Evolutionary conservation across 345 rosid species (phyloP).

Genomic region (Citrus reticulata): DNA sequence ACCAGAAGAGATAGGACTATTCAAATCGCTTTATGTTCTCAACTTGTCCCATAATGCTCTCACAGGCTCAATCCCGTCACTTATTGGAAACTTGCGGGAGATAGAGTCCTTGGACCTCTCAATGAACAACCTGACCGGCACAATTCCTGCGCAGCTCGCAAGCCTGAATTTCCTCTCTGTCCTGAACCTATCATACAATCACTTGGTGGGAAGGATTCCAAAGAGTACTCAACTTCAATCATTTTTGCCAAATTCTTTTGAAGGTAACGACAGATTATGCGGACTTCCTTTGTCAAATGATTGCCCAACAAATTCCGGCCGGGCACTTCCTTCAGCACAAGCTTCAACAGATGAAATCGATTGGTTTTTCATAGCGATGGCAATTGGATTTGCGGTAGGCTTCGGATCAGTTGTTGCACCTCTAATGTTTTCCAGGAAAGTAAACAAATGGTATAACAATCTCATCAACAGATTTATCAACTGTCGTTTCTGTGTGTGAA

Average conservation of each 20-base stretch:
- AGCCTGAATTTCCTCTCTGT: slow-evolving; percentile 21
- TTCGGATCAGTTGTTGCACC: slow-evolving; percentile 41
- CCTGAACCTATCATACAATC: slow-evolving; percentile 36
- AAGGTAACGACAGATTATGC: neutral
- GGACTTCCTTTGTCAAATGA: neutral
- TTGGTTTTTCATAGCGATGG: neutral
- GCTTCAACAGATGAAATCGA: neutral
- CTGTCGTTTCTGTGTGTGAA: neutral
- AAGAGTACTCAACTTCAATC: neutral
- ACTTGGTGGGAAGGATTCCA: slow-evolving; percentile 27
- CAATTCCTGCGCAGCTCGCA: slow-evolving; percentile 22
- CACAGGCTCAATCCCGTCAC: too few relatives aligned
- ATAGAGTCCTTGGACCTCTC: slow-evolving; percentile 35
- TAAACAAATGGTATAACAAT: slow-evolving; percentile 21
- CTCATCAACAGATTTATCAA: slow-evolving; percentile 34
- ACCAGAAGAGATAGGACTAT: too few relatives aligned
- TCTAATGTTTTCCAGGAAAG: slow-evolving; percentile 24
- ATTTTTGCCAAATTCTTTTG: neutral
- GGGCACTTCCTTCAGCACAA: neutral
- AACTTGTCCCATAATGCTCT: too few relatives aligned
- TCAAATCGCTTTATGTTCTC: too few relatives aligned
- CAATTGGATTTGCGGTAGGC: slow-evolving; percentile 25
- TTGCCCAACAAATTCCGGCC: neutral
- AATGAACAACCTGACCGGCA: slow-evolving; percentile 11
- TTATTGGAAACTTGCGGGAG: too few relatives aligned